These are phyloP conservation scores for Aspergillus transmontanensis DNA, from an alignment of 2,329 filamentous ascomycete genomes.

Conservation along the genomic window DNA sequence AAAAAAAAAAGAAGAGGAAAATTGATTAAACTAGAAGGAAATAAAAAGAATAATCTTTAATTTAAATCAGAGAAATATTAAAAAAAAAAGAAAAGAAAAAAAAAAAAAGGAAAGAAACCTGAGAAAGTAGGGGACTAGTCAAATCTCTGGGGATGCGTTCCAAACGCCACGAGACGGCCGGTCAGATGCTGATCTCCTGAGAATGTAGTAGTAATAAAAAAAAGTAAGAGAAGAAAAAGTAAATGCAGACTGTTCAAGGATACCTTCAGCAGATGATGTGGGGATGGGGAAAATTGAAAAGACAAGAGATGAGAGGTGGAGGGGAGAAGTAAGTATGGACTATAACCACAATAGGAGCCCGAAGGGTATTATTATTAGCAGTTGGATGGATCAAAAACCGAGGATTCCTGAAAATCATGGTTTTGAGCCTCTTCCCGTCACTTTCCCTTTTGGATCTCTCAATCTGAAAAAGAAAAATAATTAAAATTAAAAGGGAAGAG, in stretches of 20 bases:
- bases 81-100: neutral
- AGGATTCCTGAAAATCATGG: conserved; percentile 15
- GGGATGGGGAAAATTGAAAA: conserved; percentile 1
- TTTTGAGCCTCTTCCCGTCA: conserved; percentile 28
- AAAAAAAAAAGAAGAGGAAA: conserved; percentile 6
- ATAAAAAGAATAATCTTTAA: conserved; percentile 6
- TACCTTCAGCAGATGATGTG: conserved; percentile 2
- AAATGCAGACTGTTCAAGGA: conserved; percentile 1
- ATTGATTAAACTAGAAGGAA: neutral
- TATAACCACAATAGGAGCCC: conserved; percentile 6
- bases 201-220: conserved; percentile 7
- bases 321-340: neutral
- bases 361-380: conserved; percentile 14
- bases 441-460: neutral
- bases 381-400: neutral
- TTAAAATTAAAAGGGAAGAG: neutral
- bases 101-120: conserved; percentile 3
- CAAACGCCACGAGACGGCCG: conserved; percentile 18
- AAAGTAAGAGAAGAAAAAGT: conserved; percentile 2
- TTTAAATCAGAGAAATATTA: conserved; percentile 5
- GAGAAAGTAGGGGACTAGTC: conserved; percentile 6
- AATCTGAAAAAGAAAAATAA: neutral
- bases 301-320: neutral
- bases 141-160: conserved; percentile 15
- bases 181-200: conserved; percentile 22